Base-by-base conservation (phyloP, 345 rosid genomes). In the Pistacia integerrima region DNA sequence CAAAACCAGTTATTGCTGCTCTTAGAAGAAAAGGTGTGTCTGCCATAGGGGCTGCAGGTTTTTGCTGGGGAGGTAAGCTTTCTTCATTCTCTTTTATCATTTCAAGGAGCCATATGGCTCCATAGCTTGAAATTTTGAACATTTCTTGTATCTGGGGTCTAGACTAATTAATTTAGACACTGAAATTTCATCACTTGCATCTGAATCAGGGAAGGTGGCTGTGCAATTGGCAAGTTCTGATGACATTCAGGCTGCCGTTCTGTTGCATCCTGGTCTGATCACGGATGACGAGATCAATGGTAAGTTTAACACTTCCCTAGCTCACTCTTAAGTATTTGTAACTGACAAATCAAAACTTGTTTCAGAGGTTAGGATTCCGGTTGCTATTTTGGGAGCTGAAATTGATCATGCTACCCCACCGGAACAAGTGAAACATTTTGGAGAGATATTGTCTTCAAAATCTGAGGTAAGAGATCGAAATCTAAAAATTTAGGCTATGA, bases 311-410 rank as follows among this genome's bases (percentile, higher is more conserved):
- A 20, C 52, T 33, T 64, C 38, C 16, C 77, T 18, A 36, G 33
- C 16, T 74, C 51, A n/a, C 20, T 2, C 58, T 22, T 11, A 61
- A 11, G 12, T 22, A 14, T 13, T 61, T 48, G 46, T 52, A 30
- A 68, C 65, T 62, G 68, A 73, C 16, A 12, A 52, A 49, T 4
- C 28, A 18, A 28, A 61, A n/a, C 20, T 76, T 63, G 28, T 67
- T 80, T 55, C 87, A 87, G 90, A 76, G 65, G 81, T 87, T 30
- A 85, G 74, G 73, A 74, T 71, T 46, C 85, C 90, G 3, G 74
- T 81, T 75, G 81, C 86, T 41, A 66, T 87, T 6, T 64, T 85
- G 69, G 90, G 87, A 38, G 88, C 86, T 12, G 90, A 87, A 77
- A 52, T 64, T 13, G 90, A 85, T 67, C 61, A 38, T 0, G 0